Base-by-base conservation (phyloP, 169 alveolate species). In the Eimeria acervulina region DNA sequence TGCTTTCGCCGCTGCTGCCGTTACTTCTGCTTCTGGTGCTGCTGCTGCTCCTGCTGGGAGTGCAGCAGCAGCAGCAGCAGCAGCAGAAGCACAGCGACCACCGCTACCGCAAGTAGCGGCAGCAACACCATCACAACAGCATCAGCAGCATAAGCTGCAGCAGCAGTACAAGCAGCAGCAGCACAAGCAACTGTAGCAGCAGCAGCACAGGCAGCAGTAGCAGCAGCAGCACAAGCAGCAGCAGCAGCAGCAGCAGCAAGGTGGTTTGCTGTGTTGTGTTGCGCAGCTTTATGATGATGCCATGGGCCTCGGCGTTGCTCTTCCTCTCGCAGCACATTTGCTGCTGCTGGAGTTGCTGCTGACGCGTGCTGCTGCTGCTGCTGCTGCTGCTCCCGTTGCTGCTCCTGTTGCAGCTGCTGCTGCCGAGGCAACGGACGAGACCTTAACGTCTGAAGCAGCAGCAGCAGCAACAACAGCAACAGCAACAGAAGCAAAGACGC, bases 281-380 rank as follows among this genome's bases (percentile, higher is more conserved):
- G 84, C 33, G 59, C 89, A 78, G 89, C 63, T 78, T 59, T 78
- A 78, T 44, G 89, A 78, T 63, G 89, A 78, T 31, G 89, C 89
- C 12, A 78, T 78, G 89, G 61, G 66, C 36, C 63, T 78, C 38
- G 89, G 89, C 28, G 89, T 78, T 17, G 89, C 89, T 26, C 63
- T 78, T 38, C 89, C 89, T 28, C 10, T 42, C 31, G 55, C 59
- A 40, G 89, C 89, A 23, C 89, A 80, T 40, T 23, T 80, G 89
- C 44, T 78, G 55, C 55, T 47, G 55, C 55, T 47, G 55, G 55
- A 47, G 55, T 12, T 47, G 55, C 55, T 47, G 55, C 55, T 47
- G 12, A 47, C 55, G 19, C 55, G 55, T 47, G 55, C 55, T 47
- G 55, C 55, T 47, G 55, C 89, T 78, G 55, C 89, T 78, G 89